A percentile compares a stretch with the other conserved stretches of the same genome.
phyloP scores from a whole-genome alignment of 306 rosid species.

The Acacia crassicarpa region DNA sequence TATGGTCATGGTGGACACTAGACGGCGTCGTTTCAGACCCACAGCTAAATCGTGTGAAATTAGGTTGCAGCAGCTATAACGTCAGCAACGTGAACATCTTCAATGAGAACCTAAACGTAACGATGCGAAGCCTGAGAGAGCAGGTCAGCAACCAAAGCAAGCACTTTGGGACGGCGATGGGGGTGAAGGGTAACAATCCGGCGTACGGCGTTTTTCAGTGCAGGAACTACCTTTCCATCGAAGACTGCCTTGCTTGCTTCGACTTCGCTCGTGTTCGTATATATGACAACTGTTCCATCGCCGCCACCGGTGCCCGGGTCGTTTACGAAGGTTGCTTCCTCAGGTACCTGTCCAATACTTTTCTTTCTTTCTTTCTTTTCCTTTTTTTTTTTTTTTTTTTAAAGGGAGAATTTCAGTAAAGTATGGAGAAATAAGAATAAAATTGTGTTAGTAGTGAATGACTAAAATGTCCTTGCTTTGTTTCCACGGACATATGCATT shows the following conservation, averaged over 20 bases:
- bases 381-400: fast-evolving
- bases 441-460: no score
- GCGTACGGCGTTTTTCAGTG: slow-evolving; percentile 41
- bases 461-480: no score
- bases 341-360: slow-evolving; percentile 34
- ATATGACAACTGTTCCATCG: slow-evolving; percentile 46
- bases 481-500: no score
- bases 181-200: slow-evolving; percentile 24
- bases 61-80: slow-evolving; percentile 54
- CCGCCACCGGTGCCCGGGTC: slow-evolving; percentile 57
- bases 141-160: slow-evolving; percentile 36
- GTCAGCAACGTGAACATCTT: slow-evolving; percentile 33
- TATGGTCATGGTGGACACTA: slow-evolving; percentile 7
- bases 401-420: no score
- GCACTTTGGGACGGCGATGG: slow-evolving; percentile 40
- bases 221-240: slow-evolving; percentile 23
- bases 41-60: slow-evolving; percentile 36
- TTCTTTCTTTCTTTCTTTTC: fast-evolving
- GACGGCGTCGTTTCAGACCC: slow-evolving; percentile 37
- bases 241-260: slow-evolving; percentile 54
- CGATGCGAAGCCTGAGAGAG: slow-evolving; percentile 35
- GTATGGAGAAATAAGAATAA: no score
- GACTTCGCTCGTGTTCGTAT: slow-evolving; percentile 38
- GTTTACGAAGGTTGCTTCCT: slow-evolving; percentile 74
- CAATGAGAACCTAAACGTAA: slow-evolving; percentile 38